Percentiles rank a stretch among this genome's conserved stretches.
These are phyloP conservation scores for Barnettozyma salicaria DNA, from an alignment of 805 yeast species.

Conservation along the genomic window DNA sequence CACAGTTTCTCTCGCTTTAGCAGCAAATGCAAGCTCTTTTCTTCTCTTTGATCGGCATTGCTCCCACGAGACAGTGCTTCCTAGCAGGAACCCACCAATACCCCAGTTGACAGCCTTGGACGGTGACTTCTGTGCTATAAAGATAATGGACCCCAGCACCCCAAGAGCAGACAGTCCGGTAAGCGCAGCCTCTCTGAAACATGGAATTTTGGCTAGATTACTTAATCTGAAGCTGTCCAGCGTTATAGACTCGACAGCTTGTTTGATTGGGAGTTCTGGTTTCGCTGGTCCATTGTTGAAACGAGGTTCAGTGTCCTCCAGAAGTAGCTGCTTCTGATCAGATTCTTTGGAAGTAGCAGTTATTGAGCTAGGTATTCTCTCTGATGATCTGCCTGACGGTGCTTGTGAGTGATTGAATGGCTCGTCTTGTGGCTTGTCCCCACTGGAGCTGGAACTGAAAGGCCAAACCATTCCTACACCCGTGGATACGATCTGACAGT, in stretches of 20 bases:
- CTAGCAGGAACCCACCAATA: conserved; percentile 70
- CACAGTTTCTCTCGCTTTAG: conserved; percentile 53
- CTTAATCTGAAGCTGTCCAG: conserved; percentile 46
- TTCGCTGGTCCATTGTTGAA: conserved; percentile 29
- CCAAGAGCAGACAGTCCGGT: conserved; percentile 71
- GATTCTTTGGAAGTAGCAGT: neutral
- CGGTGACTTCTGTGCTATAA: conserved; percentile 58
- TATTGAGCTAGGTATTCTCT: conserved; percentile 13
- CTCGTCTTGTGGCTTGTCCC: neutral
- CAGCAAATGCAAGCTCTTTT: conserved; percentile 59
- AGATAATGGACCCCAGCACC: conserved; percentile 61
- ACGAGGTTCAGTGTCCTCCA: conserved; percentile 37
- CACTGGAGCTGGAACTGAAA: conserved; percentile 10
- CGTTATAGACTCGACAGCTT: conserved; percentile 39
- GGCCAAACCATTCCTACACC: conserved; percentile 26
- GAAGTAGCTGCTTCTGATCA: conserved; percentile 27
- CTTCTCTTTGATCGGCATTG: conserved; percentile 75
- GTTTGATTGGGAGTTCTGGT: conserved; percentile 29
- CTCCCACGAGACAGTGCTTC: conserved; percentile 86
- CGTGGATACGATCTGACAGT: too few species aligned
- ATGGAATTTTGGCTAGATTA: conserved; percentile 56
- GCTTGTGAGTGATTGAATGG: neutral
- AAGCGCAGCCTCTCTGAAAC: conserved; percentile 74
- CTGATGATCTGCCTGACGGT: conserved; percentile 19
- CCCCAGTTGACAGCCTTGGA: conserved; percentile 74